Percentiles rank a stretch among this genome's conserved stretches.
Conservation (phyloP, 2,329 filamentous ascomycete genomes). For the Talaromyces sp. region DNA sequence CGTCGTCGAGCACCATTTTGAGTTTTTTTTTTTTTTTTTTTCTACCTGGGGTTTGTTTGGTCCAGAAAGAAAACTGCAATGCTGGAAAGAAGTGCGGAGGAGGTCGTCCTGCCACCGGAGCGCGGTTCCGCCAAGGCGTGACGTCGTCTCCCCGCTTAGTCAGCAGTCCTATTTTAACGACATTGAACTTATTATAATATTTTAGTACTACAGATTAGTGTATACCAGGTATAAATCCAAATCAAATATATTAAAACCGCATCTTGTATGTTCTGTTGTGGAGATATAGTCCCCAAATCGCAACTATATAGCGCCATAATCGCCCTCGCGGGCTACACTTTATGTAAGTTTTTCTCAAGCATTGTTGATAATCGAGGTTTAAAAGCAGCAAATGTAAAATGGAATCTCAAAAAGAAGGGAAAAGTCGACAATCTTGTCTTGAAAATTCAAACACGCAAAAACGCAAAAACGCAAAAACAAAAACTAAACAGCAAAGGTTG, state of each 20-base stretch:
- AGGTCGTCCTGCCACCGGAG: not conserved
- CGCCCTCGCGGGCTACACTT: constrained; percentile 13
- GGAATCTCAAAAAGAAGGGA: not conserved
- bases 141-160: constrained; percentile 4
- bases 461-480: not conserved
- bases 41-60: not conserved
- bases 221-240: not conserved
- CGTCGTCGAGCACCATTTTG: constrained; percentile 9
- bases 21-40: too few relatives aligned
- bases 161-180: not conserved
- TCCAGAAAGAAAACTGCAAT: not conserved
- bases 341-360: constrained; percentile 2
- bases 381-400: not conserved
- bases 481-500: not conserved
- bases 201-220: not conserved
- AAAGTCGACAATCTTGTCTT: not conserved
- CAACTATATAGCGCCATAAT: constrained; percentile 1
- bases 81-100: not conserved
- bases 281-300: not conserved
- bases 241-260: not conserved
- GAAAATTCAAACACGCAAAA: not conserved
- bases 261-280: not conserved
- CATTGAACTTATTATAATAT: not conserved
- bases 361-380: not conserved
- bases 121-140: not conserved